Evolutionary conservation across 78 protist species (phyloP).

Genomic region (Protostelium mycophagum): DNA sequence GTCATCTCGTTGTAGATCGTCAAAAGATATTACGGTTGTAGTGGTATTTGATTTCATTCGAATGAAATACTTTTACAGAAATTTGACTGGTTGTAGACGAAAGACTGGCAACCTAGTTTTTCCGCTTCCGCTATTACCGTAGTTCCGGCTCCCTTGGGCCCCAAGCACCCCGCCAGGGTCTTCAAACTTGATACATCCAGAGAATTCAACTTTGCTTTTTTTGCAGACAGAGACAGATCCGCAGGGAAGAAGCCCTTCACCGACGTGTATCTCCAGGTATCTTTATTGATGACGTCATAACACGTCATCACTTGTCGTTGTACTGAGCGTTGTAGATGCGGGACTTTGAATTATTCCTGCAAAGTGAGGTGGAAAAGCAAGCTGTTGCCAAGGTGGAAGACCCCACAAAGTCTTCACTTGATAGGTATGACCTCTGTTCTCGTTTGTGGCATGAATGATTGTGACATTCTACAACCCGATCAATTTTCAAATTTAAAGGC

Average conservation of each 20-base stretch:
- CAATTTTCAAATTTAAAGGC: no score
- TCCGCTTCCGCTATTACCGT: background rate
- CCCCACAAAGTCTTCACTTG: no score
- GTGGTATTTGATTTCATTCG: no score
- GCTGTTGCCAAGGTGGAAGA: no score
- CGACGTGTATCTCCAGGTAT: background rate
- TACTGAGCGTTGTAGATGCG: no score
- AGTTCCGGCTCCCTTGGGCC: background rate
- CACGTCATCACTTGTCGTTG: no score
- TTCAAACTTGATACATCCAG: background rate
- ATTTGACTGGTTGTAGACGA: background rate
- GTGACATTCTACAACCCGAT: no score
- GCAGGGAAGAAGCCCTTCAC: background rate
- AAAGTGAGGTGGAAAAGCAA: background rate
- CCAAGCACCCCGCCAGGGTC: background rate
- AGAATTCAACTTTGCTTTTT: background rate
- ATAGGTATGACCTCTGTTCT: no score
- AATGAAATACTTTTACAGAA: no score
- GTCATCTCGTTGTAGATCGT: background rate
- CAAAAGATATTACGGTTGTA: no score
- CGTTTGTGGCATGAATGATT: no score
- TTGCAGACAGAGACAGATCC: background rate
- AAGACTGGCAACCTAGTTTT: background rate
- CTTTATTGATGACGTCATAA: no score
- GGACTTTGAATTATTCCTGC: background rate